Percentiles rank a stretch among this genome's conserved stretches.
phyloP scores from a whole-genome alignment of 1,139 yeast genomes.

The Debaryomycetaceae sp. region DNA sequence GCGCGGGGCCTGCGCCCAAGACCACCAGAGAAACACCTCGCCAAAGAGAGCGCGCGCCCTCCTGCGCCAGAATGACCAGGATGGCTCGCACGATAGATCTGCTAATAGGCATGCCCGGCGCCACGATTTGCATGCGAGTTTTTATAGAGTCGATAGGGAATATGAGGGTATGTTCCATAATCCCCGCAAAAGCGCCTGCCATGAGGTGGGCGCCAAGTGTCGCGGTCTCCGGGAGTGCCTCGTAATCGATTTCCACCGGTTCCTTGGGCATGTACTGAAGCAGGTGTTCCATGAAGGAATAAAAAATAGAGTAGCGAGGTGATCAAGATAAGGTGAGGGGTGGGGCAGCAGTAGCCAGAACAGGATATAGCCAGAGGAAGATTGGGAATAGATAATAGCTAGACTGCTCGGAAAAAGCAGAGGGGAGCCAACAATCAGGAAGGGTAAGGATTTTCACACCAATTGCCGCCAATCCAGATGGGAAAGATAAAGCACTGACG shows the following conservation, averaged over 20 bases:
- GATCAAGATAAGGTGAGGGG: too few species aligned
- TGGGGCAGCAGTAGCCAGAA: too few species aligned
- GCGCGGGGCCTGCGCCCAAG: slow-evolving; percentile 99
- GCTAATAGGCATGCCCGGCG: slow-evolving; percentile 22
- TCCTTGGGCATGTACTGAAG: slow-evolving; percentile 11
- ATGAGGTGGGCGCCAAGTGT: slow-evolving; percentile 68
- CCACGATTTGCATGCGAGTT: slow-evolving; percentile 86
- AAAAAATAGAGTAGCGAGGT: too few species aligned
- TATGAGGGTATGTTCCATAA: slow-evolving; percentile 97
- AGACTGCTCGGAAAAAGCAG: too few species aligned
- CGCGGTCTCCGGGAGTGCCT: slow-evolving; percentile 82
- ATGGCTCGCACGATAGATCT: slow-evolving; percentile 47
- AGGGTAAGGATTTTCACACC: too few species aligned
- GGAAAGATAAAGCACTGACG: too few species aligned
- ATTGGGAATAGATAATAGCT: too few species aligned
- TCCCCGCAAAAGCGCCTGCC: slow-evolving; percentile 98
- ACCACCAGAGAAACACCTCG: slow-evolving; percentile 90
- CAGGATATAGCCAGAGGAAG: too few species aligned
- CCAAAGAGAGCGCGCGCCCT: slow-evolving; percentile 87
- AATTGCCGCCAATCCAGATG: too few species aligned
- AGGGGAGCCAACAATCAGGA: too few species aligned
- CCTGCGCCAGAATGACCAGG: slow-evolving; percentile 70
- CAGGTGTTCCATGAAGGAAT: slow-evolving; percentile 11
- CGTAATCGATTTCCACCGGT: slow-evolving; percentile 63
- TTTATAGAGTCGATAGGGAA: slow-evolving; percentile 92